Evolutionary conservation across 306 rosid genomes (phyloP), one percentile per base, ranked within the genome.

Genomic region (Quercus agrifolia): DNA sequence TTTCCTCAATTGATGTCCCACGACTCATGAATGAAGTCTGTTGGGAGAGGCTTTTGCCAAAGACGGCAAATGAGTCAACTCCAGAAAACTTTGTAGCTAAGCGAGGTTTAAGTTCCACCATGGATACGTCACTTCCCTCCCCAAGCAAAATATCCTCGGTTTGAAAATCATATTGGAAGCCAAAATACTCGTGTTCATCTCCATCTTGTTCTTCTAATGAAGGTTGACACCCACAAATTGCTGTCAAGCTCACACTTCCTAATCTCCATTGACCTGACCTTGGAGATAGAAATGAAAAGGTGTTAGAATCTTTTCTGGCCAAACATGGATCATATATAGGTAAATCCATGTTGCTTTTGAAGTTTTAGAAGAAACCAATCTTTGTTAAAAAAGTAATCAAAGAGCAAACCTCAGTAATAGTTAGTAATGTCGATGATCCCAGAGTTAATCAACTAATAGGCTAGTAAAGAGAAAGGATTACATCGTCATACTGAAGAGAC

Each of bases 241-340:
- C 81, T 4, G 79, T 80, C 86, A 95, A 75, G 79, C 89, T 85
- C 78, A 88, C 82, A 63, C 87, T 87, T 77, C 93, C 92, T 38
- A 88, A 80, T 82, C 98, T 88, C 98, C 98, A 93, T 56, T 95
- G 93, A 84, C 98, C 99, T 92, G 96, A 88, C 85, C 89, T 88
- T 87, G 83, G 87, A 88, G 79, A 76, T 71, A 86, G 73, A 72
- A 77, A 75, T 76, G 70, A 77, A 69, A 8, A 51, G 58, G 49
- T 66, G 83, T 91, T 81, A 85, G 79, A 70, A 70, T 74, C 64
- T 77, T 49, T 49, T 74, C 54, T 51, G 20, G 33, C 19, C 56
- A 55, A 64, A 78, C 20, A 72, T 15, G 49, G 35, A 56, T 80
- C 74, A 63, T 20, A 76, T 41, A 52, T 19, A 51, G 15, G 69